Evolutionary conservation across 1,139 yeast species (phyloP), one percentile per base, ranked within the genome.

Genomic region (Kodamaea suecica): DNA sequence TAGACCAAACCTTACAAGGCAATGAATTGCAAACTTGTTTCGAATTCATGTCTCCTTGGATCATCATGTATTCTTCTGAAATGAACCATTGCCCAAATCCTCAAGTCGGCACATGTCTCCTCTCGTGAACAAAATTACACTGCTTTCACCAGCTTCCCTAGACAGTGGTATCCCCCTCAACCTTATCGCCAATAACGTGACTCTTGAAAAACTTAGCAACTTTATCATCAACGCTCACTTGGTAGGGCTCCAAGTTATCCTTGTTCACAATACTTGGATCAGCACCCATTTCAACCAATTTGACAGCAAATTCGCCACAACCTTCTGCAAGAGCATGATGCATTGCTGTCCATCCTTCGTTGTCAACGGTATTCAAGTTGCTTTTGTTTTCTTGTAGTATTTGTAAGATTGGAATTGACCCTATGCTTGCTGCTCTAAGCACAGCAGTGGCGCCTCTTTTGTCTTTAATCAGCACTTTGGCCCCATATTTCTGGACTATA

Each of bases 321-420:
- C 97, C 97, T 55, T 90, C 98, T 0, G 96, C 92, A 36, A 84
- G 61, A 0, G 97, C 96, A 57, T 87, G 95, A 56, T 87, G 95
- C 45, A 90, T 57, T 0, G 95, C 80, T 0, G 95, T 84, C 90
- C 94, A 86, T 0, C 95, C 95, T 34, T 73, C 70, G 13, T 50
- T 48, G 53, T 90, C 97, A 28, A 75, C 72, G 4, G 79, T 69
- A 50, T 87, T 85, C 17, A 88, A 53, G 13, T 86, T 84, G 3
- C 82, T 77, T 35, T 73, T 73, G 9, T 76, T 74, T 3, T 76
- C 72, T 7, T 27, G 5, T 29, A 83, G 53, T 23, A 70, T 53
- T 35, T 68, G 61, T 17, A 78, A 71, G 13, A 84, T 56, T 2
- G 76, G 76, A 20, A 65, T 54, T 1, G 83, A 74, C 5, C 97